phyloP scores from a whole-genome alignment of 495 filamentous ascomycete species.

The Annulohypoxylon nitens region DNA sequence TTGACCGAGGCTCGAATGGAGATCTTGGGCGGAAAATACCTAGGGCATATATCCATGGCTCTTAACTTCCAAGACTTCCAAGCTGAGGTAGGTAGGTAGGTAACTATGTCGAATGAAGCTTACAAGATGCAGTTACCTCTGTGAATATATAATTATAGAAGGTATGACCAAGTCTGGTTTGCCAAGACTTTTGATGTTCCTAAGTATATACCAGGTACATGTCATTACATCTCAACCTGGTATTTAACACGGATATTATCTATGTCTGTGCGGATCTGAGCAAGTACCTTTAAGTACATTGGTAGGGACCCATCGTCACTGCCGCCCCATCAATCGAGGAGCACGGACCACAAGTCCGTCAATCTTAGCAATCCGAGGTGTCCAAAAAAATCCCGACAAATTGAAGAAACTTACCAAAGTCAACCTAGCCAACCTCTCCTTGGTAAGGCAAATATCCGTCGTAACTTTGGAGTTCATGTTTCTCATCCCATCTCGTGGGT shows the following conservation, averaged over 20 bases:
- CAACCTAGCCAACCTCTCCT: not conserved
- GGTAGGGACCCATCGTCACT: not conserved
- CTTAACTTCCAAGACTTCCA: too few relatives aligned
- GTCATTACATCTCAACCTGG: not conserved
- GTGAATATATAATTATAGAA: not conserved
- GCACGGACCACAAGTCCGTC: constrained; percentile 1
- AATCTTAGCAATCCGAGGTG: constrained; percentile 9
- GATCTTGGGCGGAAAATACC: not conserved
- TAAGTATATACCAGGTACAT: not conserved
- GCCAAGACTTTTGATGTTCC: not conserved
- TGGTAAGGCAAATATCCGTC: constrained; percentile 5
- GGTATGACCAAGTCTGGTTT: constrained; percentile 1
- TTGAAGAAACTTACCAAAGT: not conserved
- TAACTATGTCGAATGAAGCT: too few relatives aligned
- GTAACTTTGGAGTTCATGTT: constrained; percentile 5
- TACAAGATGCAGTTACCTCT: too few relatives aligned
- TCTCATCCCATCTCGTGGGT: not conserved
- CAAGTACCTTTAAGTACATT: not conserved
- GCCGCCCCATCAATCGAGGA: constrained; percentile 1
- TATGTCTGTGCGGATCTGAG: not conserved
- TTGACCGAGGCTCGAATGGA: not conserved
- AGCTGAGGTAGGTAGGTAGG: too few relatives aligned
- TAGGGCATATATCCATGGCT: not conserved
- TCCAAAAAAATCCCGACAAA: constrained; percentile 15
- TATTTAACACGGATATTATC: constrained; percentile 1